Base-by-base conservation (phyloP, 2,329 filamentous ascomycete species). In the Beauveria brongniartii region DNA sequence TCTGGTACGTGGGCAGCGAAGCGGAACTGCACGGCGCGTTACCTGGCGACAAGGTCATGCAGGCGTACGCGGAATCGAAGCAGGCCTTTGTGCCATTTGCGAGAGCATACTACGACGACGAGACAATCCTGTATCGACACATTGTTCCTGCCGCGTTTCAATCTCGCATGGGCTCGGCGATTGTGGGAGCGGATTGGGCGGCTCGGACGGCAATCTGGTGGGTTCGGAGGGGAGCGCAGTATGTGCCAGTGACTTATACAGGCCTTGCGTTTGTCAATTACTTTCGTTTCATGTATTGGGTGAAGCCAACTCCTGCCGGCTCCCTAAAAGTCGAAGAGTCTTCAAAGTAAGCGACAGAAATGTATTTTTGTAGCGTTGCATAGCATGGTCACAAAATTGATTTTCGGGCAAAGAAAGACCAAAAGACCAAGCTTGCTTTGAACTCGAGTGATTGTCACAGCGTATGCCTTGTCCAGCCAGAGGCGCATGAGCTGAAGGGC, bases 1-100 rank as follows among this genome's bases (percentile, higher is more conserved):
- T 66, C 7, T 66, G 64, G 65, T 66, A 65, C 28, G 41, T 66
- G 9, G 65, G 65, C 47, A 64, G 63, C 55, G 64, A 65, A 43
- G 65, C 65, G 7, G 64, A 66, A 43, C 16, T 66, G 10, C 65
- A 66, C 44, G 65, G 65, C 10, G 46, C 64, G 7, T 62, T 64
- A 61, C 47, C 50, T 14, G 37, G 40, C n/a, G 60, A 59, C 20
- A 16, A 12, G 7, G 51, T 34, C 53, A 64, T 65, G 64, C 28
- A 62, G 18, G 46, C 9, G 5, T 66, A 66, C 61, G 59, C 60
- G 2, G 51, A 53, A 3, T 65, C 61, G 6, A 66, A 65, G 47
- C 59, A 63, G 8, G 61, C 63, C 1, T 66, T 66, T 53, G 62
- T 58, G 22, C 26, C 46, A 8, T 62, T 53, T 55, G 64, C 61